Percentiles rank a stretch among this genome's conserved stretches.
Evolutionary conservation across 2,329 filamentous ascomycete species (phyloP).

Genomic region (Exophiala spinifera): DNA sequence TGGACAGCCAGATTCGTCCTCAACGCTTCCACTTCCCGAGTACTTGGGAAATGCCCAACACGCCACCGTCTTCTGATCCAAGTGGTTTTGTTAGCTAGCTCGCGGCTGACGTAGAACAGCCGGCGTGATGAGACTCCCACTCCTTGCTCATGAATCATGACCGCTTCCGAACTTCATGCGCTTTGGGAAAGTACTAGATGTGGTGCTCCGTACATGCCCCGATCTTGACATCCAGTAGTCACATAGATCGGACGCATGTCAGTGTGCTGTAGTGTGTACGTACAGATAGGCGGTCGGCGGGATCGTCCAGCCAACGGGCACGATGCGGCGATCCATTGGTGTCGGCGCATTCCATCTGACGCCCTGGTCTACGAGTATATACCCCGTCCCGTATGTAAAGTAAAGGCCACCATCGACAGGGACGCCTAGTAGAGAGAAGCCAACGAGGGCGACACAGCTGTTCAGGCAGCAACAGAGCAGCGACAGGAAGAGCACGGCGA

Average conservation of each 20-base stretch:
- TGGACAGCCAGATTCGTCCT: not conserved
- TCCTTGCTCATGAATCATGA: too few relatives aligned
- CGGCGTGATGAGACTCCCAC: not conserved
- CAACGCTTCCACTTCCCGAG: not conserved
- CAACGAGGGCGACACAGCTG: too few relatives aligned
- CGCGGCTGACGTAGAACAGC: slow-evolving; percentile 2
- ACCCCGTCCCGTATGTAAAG: not conserved
- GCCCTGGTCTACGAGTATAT: not conserved
- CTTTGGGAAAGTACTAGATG: too few relatives aligned
- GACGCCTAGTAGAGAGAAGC: not conserved
- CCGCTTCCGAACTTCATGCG: too few relatives aligned
- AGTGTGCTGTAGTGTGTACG: too few relatives aligned
- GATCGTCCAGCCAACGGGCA: not conserved
- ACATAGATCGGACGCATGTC: not conserved
- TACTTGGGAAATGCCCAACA: not conserved
- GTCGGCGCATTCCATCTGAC: slow-evolving; percentile 12
- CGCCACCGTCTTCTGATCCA: not conserved
- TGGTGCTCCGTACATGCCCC: too few relatives aligned
- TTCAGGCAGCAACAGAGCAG: too few relatives aligned
- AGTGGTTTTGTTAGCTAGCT: not conserved
- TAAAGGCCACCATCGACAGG: not conserved
- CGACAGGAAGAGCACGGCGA: too few relatives aligned
- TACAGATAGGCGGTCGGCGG: not conserved
- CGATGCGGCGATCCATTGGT: not conserved
- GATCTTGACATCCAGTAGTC: too few relatives aligned